These are phyloP conservation scores for Skeletonema costatum DNA, from an alignment of 108 stramenopile species.

Conservation along the genomic window DNA sequence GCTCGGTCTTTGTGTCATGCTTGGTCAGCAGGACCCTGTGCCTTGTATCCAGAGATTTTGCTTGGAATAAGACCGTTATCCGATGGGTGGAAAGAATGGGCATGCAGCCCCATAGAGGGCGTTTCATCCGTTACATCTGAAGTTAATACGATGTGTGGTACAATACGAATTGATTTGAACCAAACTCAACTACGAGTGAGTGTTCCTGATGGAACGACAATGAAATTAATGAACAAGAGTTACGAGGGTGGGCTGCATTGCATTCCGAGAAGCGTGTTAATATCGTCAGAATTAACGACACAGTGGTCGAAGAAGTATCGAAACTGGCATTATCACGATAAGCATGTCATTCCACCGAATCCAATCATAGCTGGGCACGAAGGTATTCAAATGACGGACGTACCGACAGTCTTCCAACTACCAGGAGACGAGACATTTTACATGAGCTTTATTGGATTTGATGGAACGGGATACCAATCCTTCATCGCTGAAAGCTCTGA, in stretches of 20 bases:
- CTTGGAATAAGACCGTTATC: slow-evolving; percentile 39
- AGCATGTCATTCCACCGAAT: slow-evolving; percentile 32
- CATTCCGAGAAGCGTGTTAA: slow-evolving; percentile 14
- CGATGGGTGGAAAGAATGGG: slow-evolving; percentile 41
- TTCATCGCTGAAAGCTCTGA: slow-evolving; percentile 47
- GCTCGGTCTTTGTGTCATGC: slow-evolving; percentile 46
- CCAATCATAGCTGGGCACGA: slow-evolving; percentile 26
- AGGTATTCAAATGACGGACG: slow-evolving; percentile 46
- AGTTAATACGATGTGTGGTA: slow-evolving; percentile 22
- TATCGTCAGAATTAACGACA: slow-evolving; percentile 20
- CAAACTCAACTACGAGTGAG: slow-evolving; percentile 7
- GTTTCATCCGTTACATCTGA: neutral
- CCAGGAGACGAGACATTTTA: slow-evolving; percentile 41
- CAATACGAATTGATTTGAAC: slow-evolving; percentile 13
- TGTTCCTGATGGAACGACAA: slow-evolving; percentile 28
- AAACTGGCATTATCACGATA: slow-evolving; percentile 34
- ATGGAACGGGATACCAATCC: slow-evolving; percentile 38
- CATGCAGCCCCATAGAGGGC: slow-evolving; percentile 24
- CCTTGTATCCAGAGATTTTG: slow-evolving; percentile 34
- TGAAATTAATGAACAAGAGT: slow-evolving; percentile 35
- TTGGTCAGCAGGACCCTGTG: slow-evolving; percentile 44
- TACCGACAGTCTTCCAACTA: slow-evolving; percentile 44
- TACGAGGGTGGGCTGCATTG: slow-evolving; percentile 19
- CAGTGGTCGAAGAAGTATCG: slow-evolving; percentile 43
- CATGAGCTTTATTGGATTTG: slow-evolving; percentile 47